phyloP scores from a whole-genome alignment of 371 early-diverging fungal species.

The Lichtheimia ramosa region DNA sequence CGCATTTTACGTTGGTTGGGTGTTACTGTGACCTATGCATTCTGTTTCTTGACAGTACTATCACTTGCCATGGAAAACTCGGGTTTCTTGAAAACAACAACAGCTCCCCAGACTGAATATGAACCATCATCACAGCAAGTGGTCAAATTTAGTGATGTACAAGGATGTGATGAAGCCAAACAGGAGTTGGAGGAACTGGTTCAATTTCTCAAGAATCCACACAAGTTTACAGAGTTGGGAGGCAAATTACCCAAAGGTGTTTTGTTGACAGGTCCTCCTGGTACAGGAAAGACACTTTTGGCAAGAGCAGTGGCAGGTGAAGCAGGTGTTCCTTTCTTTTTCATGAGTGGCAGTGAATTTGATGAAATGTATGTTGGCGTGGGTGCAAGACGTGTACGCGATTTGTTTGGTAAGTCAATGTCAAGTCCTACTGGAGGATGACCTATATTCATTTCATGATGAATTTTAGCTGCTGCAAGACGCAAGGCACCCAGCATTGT shows the following conservation, averaged over 20 bases:
- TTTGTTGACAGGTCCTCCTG: slow-evolving; percentile 96
- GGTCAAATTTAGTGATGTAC: slow-evolving; percentile 87
- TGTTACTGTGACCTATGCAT: slow-evolving; percentile 69
- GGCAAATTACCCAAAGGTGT: slow-evolving; percentile 94
- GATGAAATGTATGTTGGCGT: slow-evolving; percentile 98
- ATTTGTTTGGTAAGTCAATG: slow-evolving; percentile 63
- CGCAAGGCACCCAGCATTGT: slow-evolving; percentile 96
- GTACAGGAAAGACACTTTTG: slow-evolving; percentile 94
- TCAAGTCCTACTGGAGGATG: not conserved
- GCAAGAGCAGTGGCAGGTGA: slow-evolving; percentile 88
- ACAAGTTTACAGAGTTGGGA: slow-evolving; percentile 83
- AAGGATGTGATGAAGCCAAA: slow-evolving; percentile 97
- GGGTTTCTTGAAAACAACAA: slow-evolving; percentile 59
- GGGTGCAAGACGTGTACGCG: slow-evolving; percentile 79
- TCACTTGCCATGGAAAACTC: slow-evolving; percentile 70
- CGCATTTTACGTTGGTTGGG: slow-evolving; percentile 64
- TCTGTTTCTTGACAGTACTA: slow-evolving; percentile 66
- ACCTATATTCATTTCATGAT: not conserved
- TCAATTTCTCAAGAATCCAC: slow-evolving; percentile 87
- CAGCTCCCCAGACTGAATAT: slow-evolving; percentile 56
- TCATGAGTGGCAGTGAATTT: slow-evolving; percentile 94
- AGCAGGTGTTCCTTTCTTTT: slow-evolving; percentile 94
- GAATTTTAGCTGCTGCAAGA: slow-evolving; percentile 68
- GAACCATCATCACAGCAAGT: slow-evolving; percentile 60
- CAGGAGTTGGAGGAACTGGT: slow-evolving; percentile 93